Base-by-base conservation (phyloP, 2,329 filamentous ascomycete genomes). In the Neofusicoccum sp. region DNA sequence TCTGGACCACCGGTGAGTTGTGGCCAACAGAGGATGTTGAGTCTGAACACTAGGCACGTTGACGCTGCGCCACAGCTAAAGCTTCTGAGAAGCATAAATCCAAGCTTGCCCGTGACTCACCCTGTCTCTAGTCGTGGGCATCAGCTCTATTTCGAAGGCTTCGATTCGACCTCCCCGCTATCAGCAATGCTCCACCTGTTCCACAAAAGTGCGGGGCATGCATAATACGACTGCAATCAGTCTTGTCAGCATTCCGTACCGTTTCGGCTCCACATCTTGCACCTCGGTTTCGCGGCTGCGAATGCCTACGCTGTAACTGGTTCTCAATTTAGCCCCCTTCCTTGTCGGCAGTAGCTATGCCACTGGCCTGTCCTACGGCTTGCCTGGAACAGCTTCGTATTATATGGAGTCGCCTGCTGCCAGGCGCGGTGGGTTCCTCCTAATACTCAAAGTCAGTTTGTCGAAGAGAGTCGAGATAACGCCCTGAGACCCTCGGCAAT, bases 211-310 rank as follows among this genome's bases (percentile, higher is more conserved):
- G 20, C 16, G 12, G 48, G 30, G 16, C 1, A 8, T 14, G 3
- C 8, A 14, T 36, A 28, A 12, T 6, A 28, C 20, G 9, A 20
- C 31, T 6, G 7, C 31, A 12, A 5, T 6, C 8, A n/a, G 20
- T 30, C 4, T n/a, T 40, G 12, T 16, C 2, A 30, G 3, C 12
- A 30, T 36, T 0, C 49, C 34, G 36, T 14, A 26, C 49, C 8
- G 24, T 40, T 54, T 54, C 49, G 49, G 49, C 49, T 54, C 49
- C 49, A 54, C 49, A 54, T 54, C n/a, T 12, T n/a, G 41, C 20
- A 12, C 5, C n/a, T 24, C 20, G 16, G 9, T 16, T 26, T 47
- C 8, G 9, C 47, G 47, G 47, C 26, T 36, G 47, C 16, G 20
- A 26, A 51, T 24, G 12, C 16, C 4, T 5, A 36, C 11, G n/a